Evolutionary conservation across 257 asterid genomes (phyloP), one percentile per base, ranked within the genome.

Genomic region (Fraxinus quadrangulata): DNA sequence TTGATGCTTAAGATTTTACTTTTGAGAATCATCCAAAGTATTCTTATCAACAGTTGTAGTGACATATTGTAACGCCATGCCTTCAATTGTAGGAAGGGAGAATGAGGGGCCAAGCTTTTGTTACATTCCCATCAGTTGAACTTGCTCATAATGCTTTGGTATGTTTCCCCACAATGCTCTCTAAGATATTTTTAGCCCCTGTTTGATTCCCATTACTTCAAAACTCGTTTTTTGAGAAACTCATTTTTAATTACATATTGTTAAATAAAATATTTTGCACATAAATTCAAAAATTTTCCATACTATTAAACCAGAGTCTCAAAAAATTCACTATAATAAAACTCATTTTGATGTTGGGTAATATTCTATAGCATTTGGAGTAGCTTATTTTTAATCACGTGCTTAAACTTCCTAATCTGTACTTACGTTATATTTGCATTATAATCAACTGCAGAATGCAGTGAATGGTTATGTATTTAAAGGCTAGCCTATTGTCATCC

Each of bases 71-170:
- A 24, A 82, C 69, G 16, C 42, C 37, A 16, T 54, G 24, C 71
- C 70, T 71, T 68, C 24, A 8, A 9, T 37, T 82, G 26, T 79
- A 95, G 99, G 99, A 95, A 88, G 99, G 99, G 84, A 91, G 99
- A 86, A 95, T 95, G 99, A 91, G 96, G 79, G 99, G 97, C 59
- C 99, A 93, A 89, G 98, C 98, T 39, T 95, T 95, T 82, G 83
- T 93, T 80, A 95, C 99, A 34, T 93, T 95, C 85, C 97, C 98
- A 16, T 84, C 97, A 0, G 87, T 84, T 33, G 99, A 93, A 83
- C 91, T 91, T 80, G 99, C 99, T 79, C 92, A 78, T 51, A 87
- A 85, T 84, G 98, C 98, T 68, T 77, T 95, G 92, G 98, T 95
- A 84, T 65, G 85, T 82, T 85, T 67, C 73, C 49, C 37, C 42